A percentile compares a stretch with the other conserved stretches of the same genome.
phyloP scores from a whole-genome alignment of 768 basidiomycete genomes.

The Naganishia vaughanmartiniae region DNA sequence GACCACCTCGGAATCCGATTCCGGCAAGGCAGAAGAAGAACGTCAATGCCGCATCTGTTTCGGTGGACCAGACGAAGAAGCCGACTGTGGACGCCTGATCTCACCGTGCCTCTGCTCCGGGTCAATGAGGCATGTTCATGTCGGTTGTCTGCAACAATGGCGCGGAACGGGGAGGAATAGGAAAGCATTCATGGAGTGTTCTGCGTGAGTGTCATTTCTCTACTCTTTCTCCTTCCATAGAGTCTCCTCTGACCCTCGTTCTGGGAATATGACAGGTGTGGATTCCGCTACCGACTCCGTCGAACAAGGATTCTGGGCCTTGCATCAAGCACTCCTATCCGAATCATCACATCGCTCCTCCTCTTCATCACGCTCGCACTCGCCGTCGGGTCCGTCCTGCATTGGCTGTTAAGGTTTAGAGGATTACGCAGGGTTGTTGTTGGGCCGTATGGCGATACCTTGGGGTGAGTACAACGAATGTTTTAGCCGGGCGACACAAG shows the following conservation, averaged over 20 bases:
- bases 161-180: slow-evolving; percentile 32
- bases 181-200: slow-evolving; percentile 30
- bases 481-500: too few relatives aligned
- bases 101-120: slow-evolving; percentile 30
- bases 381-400: slow-evolving; percentile 18
- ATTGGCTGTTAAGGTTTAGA: slow-evolving; percentile 24
- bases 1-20: neutral
- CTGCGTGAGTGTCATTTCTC: slow-evolving; percentile 19
- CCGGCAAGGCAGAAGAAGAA: slow-evolving; percentile 20
- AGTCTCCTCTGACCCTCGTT: neutral
- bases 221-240: neutral
- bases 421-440: neutral
- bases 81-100: slow-evolving; percentile 30
- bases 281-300: slow-evolving; percentile 30
- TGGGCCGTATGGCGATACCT: slow-evolving; percentile 16
- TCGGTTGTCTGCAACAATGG: slow-evolving; percentile 27
- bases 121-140: slow-evolving; percentile 32
- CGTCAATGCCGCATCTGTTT: slow-evolving; percentile 31
- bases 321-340: slow-evolving; percentile 23
- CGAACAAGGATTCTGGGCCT: slow-evolving; percentile 31
- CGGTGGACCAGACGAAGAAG: slow-evolving; percentile 16
- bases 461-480: neutral
- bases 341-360: slow-evolving; percentile 26
- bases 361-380: slow-evolving; percentile 29
- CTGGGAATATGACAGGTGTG: neutral